Evolutionary conservation across 805 yeast species (phyloP), one percentile per base, ranked within the genome.

Genomic region (Ogataea naganishii): DNA sequence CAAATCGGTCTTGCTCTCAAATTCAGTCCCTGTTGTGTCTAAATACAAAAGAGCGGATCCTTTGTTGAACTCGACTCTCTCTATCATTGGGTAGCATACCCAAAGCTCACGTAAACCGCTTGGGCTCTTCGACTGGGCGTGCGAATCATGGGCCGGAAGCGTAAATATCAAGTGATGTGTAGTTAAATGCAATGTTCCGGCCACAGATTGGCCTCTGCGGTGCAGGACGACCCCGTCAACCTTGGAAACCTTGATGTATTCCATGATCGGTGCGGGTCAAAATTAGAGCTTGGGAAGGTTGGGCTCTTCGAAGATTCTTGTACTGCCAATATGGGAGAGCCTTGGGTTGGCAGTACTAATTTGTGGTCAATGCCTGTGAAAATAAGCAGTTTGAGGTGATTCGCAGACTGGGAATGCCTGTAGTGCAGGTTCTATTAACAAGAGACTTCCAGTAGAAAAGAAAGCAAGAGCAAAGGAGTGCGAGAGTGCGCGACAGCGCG

Each of bases 71-170:
- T 69, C 69, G 1, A 80, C 73, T 27, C 63, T 64, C 27, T 73
- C 78, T 19, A 88, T 75, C 38, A 86, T 72, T 1, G 96, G 96
- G 53, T 85, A 89, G 35, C 94, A 80, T 18, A 85, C 68, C 98
- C 97, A 92, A 18, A 84, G 71, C 51, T 92, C 97, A 34, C 75
- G 61, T 42, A 42, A 15, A 41, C 49, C 40, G 36, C 39, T 4
- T 34, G 37, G 19, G 62, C 23, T 31, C 21, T 24, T 6, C 14
- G 9, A 11, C 7, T n/a, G 7, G 17, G 4, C 12, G 17, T 5
- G 40, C n/a, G n/a, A n/a, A n/a, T n/a, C n/a, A n/a, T n/a, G 36
- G 51, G 56, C 34, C 4, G 50, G 49, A 8, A 53, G 28, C 1
- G 73, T 65, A 49, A 80, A 81, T 20, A 81, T 80, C 43, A 82